Base-by-base conservation (phyloP, 2,329 filamentous ascomycete genomes). In the Fusarium sulawesiense region DNA sequence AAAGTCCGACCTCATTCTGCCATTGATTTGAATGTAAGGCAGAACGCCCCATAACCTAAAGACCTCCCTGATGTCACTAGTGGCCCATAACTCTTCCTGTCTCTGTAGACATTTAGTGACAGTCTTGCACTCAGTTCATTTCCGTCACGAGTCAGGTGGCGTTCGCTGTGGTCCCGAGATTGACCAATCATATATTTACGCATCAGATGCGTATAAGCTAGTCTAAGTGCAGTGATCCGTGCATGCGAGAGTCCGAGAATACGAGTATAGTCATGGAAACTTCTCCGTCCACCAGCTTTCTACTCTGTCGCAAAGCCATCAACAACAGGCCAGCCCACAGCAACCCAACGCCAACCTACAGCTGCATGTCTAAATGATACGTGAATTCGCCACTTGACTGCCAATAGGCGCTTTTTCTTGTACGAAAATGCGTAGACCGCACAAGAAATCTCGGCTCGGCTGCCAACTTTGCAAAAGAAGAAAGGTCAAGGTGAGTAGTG, bases 331-430 rank as follows among this genome's bases (percentile, higher is more conserved):
- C 18, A n/a, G 18, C 34, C 34, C 3, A 23, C 4, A 23, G 6
- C 21, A 23, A 23, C 21, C 21, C 4, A 23, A 7, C 16, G 34
- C 7, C 34, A 37, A 37, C 10, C 1, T 7, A 37, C 34, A n/a
- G 9, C 34, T 37, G 10, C 34, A 37, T 1, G 34, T n/a, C 5
- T 37, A 37, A 6, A 7, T 7, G 3, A n/a, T 4, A 11, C 6
- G 6, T 11, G 10, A 11, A 37, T 37, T 11, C 0, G 10, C 1
- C 34, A 10, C 10, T 37, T 4, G 6, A n/a, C 18, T n/a, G 5
- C 9, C 6, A 10, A 3, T 4, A n/a, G 8, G 9, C 6, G 34
- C 34, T 37, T 9, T 0, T 1, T 37, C 34, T 4, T n/a, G 1
- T 37, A 11, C 18, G 34, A n/a, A 37, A 6, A 37, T n/a, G 34